phyloP scores from a whole-genome alignment of 108 stramenopile species.

The Cyclotella kingstonii region DNA sequence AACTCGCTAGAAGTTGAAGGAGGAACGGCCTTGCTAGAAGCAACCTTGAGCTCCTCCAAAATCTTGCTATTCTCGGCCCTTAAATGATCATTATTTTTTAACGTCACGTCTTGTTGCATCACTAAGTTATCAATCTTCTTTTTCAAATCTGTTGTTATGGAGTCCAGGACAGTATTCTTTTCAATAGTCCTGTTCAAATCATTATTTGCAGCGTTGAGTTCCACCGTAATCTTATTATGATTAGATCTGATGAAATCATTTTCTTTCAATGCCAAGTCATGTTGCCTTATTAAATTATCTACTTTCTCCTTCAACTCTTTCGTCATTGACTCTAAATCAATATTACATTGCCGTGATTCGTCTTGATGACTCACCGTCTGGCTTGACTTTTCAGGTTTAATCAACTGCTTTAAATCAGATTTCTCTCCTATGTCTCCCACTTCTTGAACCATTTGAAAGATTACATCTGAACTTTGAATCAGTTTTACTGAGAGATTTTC shows the following conservation, averaged over 20 bases:
- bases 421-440: no score
- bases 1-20: not conserved
- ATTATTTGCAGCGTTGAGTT: constrained; percentile 2
- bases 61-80: constrained; percentile 2
- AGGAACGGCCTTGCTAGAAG: not conserved
- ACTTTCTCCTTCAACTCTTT: constrained; percentile 1
- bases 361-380: no score
- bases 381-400: no score
- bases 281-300: constrained; percentile 1
- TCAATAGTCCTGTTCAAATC: not conserved
- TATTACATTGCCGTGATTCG: no score
- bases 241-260: no score
- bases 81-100: not conserved
- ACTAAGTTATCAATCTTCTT: not conserved
- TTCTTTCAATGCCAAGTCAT: constrained; percentile 9
- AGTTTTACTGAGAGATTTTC: no score
- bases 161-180: not conserved
- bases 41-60: not conserved
- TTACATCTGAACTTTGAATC: no score
- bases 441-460: no score
- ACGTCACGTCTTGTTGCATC: not conserved
- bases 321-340: no score
- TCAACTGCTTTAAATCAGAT: no score
- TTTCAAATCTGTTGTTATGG: not conserved
- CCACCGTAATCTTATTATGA: no score